These are phyloP conservation scores for Aureobasidium pullulans DNA, from an alignment of 2,329 filamentous ascomycete species.

Conservation along the genomic window DNA sequence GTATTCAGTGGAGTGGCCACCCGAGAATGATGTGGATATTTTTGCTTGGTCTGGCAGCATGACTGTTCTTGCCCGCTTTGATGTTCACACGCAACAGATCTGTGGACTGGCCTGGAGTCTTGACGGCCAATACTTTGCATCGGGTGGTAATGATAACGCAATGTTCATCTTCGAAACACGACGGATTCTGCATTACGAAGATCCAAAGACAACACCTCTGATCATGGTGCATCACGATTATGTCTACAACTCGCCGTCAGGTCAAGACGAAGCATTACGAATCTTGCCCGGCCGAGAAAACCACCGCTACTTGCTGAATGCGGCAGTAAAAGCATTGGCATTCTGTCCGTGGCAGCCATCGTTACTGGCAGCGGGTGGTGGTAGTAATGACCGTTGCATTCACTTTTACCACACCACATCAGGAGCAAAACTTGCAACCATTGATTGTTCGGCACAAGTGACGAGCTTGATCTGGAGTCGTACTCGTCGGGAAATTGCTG, in stretches of 20 bases:
- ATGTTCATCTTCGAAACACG: constrained; percentile 73
- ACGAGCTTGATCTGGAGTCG: constrained; percentile 88
- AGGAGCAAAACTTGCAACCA: constrained; percentile 77
- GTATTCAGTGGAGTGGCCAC: constrained; percentile 80
- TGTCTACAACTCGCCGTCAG: constrained; percentile 11
- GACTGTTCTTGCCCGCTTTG: constrained; percentile 68
- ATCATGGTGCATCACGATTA: constrained; percentile 18
- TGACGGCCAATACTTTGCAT: constrained; percentile 70
- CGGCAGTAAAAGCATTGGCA: constrained; percentile 92
- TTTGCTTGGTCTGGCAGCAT: constrained; percentile 72
- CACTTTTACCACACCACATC: constrained; percentile 89
- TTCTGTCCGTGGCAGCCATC: constrained; percentile 92
- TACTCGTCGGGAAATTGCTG: constrained; percentile 77
- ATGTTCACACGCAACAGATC: constrained; percentile 78
- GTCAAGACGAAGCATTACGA: constrained; percentile 24
- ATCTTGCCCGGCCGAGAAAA: constrained; percentile 41
- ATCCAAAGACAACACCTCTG: neutral
- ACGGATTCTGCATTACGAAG: constrained; percentile 41
- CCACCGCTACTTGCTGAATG: constrained; percentile 70
- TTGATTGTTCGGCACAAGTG: constrained; percentile 87
- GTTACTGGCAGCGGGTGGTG: constrained; percentile 82
- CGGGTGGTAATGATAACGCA: constrained; percentile 86
- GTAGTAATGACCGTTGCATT: constrained; percentile 89
- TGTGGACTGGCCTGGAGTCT: constrained; percentile 87
- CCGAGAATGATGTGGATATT: constrained; percentile 52